Evolutionary conservation across 768 basidiomycete species (phyloP), one percentile per base, ranked within the genome.

Genomic region (Pleurotus tuoliensis): DNA sequence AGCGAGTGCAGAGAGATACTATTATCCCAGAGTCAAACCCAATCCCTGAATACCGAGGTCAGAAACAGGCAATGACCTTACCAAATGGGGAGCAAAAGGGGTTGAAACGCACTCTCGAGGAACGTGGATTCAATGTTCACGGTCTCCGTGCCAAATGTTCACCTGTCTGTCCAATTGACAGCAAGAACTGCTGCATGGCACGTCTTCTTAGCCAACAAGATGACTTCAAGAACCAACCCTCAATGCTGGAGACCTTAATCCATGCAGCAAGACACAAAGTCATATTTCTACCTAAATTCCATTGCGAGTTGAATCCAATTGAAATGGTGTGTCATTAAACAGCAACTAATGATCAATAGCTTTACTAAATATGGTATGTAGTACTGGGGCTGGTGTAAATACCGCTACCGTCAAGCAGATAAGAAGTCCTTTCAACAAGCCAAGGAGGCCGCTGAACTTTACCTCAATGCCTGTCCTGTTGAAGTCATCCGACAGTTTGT

Each of bases 21-120:
- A 47, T 68, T n/a, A 71, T 73, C 45, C 71, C 71, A n/a, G 16
- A 56, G 24, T 56, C 59, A 5, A 70, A 72, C 38, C 68, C 72
- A 16, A n/a, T 11, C 20, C 24, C 56, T 3, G 47, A 44, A 13
- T 59, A 62, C 13, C 45, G 38, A 13, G 54, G 47, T 6, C 18
- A 55, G 30, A 8, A 8, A 11, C 62, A 63, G 47, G 49, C 54
- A 20, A 62, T 67, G 57, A 57, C 52, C 24, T 12, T 54, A 4
- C 47, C 52, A 1, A 39, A 67, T 55, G 55, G 62, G 0, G 9
- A 57, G 22, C 67, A 66, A n/a, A 75, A 75, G 47, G 73, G 73
- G 12, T 69, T 75, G 56, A 53, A 67, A 47, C 16, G 43, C 12
- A 61, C 72, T 15, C 63, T 73, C 5, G 18, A 43, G 20, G 71